Conservation (phyloP, 768 basidiomycete species). For the Phaffia tasmanica region DNA sequence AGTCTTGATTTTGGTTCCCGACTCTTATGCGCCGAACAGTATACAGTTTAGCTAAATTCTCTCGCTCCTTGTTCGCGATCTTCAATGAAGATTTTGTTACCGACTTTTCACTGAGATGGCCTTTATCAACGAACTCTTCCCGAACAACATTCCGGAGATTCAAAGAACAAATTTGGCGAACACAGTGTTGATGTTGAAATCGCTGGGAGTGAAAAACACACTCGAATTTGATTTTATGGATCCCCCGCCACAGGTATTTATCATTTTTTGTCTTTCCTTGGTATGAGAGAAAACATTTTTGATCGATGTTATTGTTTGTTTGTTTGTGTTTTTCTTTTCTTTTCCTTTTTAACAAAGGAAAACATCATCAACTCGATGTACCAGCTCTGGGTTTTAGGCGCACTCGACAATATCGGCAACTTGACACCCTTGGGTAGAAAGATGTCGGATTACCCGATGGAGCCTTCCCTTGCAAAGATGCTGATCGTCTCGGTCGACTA, state of each 20-base stretch:
- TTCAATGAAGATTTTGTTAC: conserved; percentile 65
- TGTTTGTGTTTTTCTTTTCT: neutral
- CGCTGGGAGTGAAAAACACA: conserved; percentile 89
- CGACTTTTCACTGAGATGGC: conserved; percentile 96
- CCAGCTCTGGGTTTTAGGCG: conserved; percentile 97
- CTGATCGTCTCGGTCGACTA: conserved; percentile 89
- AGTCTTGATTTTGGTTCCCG: conserved; percentile 1
- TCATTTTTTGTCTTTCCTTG: neutral
- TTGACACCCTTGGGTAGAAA: conserved; percentile 81
- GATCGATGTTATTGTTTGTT: neutral
- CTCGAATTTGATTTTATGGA: conserved; percentile 99
- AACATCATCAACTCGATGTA: conserved; percentile 99
- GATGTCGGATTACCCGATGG: conserved; percentile 99
- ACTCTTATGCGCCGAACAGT: too few species aligned
- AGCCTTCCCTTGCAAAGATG: conserved; percentile 98
- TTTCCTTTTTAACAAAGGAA: conserved; percentile 46
- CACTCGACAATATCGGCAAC: conserved; percentile 94
- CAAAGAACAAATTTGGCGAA: conserved; percentile 96
- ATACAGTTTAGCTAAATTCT: neutral
- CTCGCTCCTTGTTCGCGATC: neutral
- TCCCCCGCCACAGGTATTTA: conserved; percentile 83
- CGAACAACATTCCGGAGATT: conserved; percentile 94
- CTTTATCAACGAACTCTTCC: conserved; percentile 86
- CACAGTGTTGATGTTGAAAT: conserved; percentile 86
- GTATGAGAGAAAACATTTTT: neutral